Conservation (phyloP, 1,284 basidiomycete genomes). For the Pseudozyma sp. region DNA sequence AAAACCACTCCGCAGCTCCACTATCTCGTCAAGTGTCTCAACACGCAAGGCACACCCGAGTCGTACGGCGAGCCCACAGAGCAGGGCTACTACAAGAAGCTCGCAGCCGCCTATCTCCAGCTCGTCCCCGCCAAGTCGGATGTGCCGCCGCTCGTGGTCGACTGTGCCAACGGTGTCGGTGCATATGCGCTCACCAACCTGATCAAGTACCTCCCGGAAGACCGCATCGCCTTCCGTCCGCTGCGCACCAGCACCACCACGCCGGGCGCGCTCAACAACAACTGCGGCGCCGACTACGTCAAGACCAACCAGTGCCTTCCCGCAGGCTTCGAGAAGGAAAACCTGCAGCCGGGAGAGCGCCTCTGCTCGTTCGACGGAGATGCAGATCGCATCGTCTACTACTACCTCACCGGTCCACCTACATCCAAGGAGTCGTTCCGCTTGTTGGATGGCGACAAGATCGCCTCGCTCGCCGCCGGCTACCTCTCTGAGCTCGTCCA, state of each 20-base stretch:
- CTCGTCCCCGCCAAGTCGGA: constrained; percentile 72
- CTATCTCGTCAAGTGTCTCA: constrained; percentile 90
- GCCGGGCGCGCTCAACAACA: constrained; percentile 79
- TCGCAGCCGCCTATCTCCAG: constrained; percentile 85
- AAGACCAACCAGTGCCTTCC: constrained; percentile 76
- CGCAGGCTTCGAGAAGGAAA: constrained; percentile 60
- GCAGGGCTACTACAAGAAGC: constrained; percentile 87
- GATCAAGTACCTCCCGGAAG: constrained; percentile 58
- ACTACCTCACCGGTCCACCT: constrained; percentile 73
- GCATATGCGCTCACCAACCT: constrained; percentile 70
- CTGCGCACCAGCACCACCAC: constrained; percentile 72
- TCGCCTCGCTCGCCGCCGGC: constrained; percentile 89
- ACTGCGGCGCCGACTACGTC: constrained; percentile 96
- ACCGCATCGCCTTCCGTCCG: constrained; percentile 50
- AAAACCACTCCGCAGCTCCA: constrained; percentile 96
- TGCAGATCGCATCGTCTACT: constrained; percentile 96
- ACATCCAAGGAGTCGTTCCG: constrained; percentile 82
- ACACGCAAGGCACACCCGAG: constrained; percentile 79
- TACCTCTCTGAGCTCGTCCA: constrained; percentile 91
- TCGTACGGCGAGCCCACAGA: constrained; percentile 85
- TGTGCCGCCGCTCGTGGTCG: constrained; percentile 78
- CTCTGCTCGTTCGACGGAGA: constrained; percentile 96
- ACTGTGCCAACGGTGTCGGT: constrained; percentile 98
- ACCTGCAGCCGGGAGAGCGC: constrained; percentile 74
- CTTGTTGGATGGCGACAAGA: constrained; percentile 98